Evolutionary conservation across 2,329 filamentous ascomycete species (phyloP), one percentile per base, ranked within the genome.

Genomic region (Lachnum nothofagi): DNA sequence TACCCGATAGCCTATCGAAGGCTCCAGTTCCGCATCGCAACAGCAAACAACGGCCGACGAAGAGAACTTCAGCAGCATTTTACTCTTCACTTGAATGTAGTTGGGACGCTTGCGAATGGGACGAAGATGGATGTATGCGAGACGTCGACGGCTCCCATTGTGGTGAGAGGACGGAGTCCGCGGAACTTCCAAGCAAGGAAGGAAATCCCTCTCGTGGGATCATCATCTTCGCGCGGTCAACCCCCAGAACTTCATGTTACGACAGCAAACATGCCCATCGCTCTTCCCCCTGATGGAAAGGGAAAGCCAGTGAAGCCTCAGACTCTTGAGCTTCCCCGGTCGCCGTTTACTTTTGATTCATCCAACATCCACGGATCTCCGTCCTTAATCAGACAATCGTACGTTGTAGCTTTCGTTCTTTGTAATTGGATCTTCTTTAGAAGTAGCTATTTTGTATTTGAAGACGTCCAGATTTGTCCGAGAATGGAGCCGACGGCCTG

Each of bases 1-100:
- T 95, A 95, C 61, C 91, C 91, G 4, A 91, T 97, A 55, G 88
- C 90, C 40, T 97, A 91, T 89, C 90, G 93, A 61, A 80, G 91
- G 49, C 71, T 97, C 53, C 91, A 97, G 63, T 97, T 97, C 65
- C 79, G 91, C 60, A 95, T 85, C 74, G 91, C 91, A 16, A 97
- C 91, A 7, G 91, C 91, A 48, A 97, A 97, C 70, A 97, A 97
- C 65, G 91, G 91, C 9, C 82, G 91, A 52, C 79, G 91, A 54
- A 95, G 95, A 71, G 91, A 97, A 67, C 78, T 97, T 39, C 91
- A 97, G 65, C 91, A 97, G 65, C 91, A 97, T 70, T 97, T 97
- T 67, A 83, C 95, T 9, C 77, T 97, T 49, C 85, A 90, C 55
- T 73, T 97, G 44, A 95, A 91, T 67, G 84, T 95, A 8, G 75